Conservation (phyloP, 164 flowering plant species). For the Magnolia officinalis region DNA sequence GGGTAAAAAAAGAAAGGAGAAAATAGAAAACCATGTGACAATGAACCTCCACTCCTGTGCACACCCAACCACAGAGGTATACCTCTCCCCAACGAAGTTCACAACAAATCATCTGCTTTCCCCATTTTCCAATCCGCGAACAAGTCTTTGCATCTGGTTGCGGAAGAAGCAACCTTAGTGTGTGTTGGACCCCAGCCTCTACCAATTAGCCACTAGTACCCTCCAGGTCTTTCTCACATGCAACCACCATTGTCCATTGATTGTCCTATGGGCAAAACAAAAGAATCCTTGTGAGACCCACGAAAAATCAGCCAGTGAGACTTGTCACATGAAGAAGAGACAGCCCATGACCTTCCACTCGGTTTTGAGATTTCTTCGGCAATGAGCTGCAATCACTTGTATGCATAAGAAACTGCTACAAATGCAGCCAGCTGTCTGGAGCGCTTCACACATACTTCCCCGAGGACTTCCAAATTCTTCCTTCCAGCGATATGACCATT, state of each 20-base stretch:
- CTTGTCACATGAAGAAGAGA: constrained; percentile 8
- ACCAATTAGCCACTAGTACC: constrained; percentile 14
- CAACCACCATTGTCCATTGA: not conserved
- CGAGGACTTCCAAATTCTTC: constrained; percentile 97
- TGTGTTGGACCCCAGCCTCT: constrained; percentile 19
- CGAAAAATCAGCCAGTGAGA: constrained; percentile 19
- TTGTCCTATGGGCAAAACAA: not conserved
- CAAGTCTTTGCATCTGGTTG: constrained; percentile 14
- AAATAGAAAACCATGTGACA: constrained; percentile 8
- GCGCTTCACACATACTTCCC: constrained; percentile 68
- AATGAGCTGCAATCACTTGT: constrained; percentile 1
- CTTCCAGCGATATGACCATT: constrained; percentile 94
- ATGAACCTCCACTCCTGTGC: constrained; percentile 19
- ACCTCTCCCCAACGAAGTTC: constrained; percentile 10
- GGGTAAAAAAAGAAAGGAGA: not conserved
- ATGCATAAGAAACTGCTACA: constrained; percentile 8
- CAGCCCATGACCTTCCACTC: not conserved
- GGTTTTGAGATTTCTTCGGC: constrained; percentile 8
- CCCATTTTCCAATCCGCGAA: constrained; percentile 11
- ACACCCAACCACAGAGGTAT: constrained; percentile 11
- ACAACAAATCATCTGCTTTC: constrained; percentile 15
- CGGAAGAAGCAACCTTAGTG: constrained; percentile 7
- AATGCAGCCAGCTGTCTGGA: not conserved
- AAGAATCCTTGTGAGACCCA: constrained; percentile 19
- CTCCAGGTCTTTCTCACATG: not conserved